Evolutionary conservation across 306 rosid genomes (phyloP).

Genomic region (Luffa aegyptiaca): DNA sequence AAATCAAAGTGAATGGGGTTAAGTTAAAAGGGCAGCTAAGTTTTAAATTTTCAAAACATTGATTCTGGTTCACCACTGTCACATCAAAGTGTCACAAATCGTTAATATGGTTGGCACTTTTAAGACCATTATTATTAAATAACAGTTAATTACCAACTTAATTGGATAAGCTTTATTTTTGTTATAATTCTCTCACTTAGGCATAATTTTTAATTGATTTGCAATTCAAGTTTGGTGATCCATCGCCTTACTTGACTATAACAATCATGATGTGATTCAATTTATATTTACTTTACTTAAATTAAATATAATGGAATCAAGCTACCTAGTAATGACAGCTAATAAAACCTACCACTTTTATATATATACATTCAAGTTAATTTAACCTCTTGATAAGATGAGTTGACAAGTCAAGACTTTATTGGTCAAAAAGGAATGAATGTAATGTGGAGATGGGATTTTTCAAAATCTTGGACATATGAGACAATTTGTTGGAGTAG

Average conservation of each 20-base stretch:
- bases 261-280: not conserved
- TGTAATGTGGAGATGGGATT: no score
- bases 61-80: conserved; percentile 9
- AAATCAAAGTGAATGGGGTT: not conserved
- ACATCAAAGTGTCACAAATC: conserved; percentile 13
- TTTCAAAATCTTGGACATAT: no score
- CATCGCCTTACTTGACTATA: not conserved
- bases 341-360: no score
- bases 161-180: not conserved
- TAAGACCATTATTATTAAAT: not conserved
- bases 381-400: no score
- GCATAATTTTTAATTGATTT: not conserved
- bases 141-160: not conserved
- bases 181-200: not conserved
- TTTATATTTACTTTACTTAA: not conserved
- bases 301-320: no score
- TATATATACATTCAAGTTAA: no score
- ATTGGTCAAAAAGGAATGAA: no score
- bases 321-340: no score
- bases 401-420: no score
- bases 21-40: not conserved
- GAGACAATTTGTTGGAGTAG: no score
- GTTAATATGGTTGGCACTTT: not conserved
- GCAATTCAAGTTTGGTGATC: not conserved
- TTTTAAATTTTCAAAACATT: conserved; percentile 8